Conservation (phyloP, 495 filamentous ascomycete species). For the Hypomontagnella submonticulosa region DNA sequence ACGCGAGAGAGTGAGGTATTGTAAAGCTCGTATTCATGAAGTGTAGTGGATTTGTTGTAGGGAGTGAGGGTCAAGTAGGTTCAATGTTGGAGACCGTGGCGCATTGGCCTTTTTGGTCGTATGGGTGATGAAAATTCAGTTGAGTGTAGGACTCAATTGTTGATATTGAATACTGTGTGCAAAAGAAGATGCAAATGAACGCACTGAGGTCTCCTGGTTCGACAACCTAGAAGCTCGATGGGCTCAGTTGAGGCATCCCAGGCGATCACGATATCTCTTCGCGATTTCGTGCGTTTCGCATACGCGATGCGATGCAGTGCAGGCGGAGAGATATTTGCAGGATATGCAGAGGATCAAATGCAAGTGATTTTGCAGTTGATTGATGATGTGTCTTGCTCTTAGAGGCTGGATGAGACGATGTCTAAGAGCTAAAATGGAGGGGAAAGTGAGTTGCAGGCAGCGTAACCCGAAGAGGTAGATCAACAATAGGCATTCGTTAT, state of each 20-base stretch:
- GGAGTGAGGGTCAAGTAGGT: slow-evolving; percentile 15
- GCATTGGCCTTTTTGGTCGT: slow-evolving; percentile 23
- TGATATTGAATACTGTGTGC: slow-evolving; percentile 9
- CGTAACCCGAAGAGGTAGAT: slow-evolving; percentile 33
- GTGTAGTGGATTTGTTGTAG: slow-evolving; percentile 5
- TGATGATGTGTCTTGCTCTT: slow-evolving; percentile 35
- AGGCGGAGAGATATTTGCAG: slow-evolving; percentile 9
- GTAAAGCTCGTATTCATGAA: slow-evolving; percentile 23
- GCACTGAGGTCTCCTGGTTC: slow-evolving; percentile 24
- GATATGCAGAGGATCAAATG: slow-evolving; percentile 31
- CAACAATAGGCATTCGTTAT: slow-evolving; percentile 36
- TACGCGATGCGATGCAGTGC: slow-evolving; percentile 23
- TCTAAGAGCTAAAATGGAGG: slow-evolving; percentile 36
- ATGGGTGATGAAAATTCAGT: too few relatives aligned
- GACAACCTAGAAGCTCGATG: slow-evolving; percentile 27
- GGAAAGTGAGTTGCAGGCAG: slow-evolving; percentile 35
- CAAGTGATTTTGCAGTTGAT: slow-evolving; percentile 37
- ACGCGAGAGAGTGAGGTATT: slow-evolving; percentile 4
- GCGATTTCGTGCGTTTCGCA: slow-evolving; percentile 39
- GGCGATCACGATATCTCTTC: slow-evolving; percentile 38
- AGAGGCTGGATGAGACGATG: slow-evolving; percentile 38
- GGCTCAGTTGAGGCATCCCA: slow-evolving; percentile 43
- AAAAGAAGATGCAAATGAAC: slow-evolving; percentile 11
- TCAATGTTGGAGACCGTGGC: slow-evolving; percentile 13
- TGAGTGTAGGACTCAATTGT: background rate